Evolutionary conservation across 306 rosid genomes (phyloP).

Genomic region (Mimosa pudica): DNA sequence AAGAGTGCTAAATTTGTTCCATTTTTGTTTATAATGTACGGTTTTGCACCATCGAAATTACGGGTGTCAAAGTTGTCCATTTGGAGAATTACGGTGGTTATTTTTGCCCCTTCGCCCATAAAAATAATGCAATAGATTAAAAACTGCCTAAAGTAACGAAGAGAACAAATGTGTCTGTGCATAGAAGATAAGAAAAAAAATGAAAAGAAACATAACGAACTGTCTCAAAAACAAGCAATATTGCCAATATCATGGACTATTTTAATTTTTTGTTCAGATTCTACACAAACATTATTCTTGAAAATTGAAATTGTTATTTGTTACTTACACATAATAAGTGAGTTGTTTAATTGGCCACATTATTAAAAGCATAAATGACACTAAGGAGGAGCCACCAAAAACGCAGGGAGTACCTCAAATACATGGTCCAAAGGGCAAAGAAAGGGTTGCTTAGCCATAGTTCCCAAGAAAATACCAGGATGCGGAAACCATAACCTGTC

Average conservation of each 20-base stretch:
- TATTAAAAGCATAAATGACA: slow-evolving; percentile 23
- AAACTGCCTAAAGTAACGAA: slow-evolving; percentile 13
- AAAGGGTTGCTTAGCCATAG: slow-evolving; percentile 92
- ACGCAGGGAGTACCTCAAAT: slow-evolving; percentile 72
- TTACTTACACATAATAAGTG: too few relatives aligned
- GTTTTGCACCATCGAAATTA: too few relatives aligned
- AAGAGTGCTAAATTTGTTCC: too few relatives aligned
- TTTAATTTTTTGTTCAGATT: not conserved
- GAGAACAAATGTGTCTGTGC: not conserved
- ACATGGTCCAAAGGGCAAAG: slow-evolving; percentile 93
- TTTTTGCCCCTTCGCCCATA: too few relatives aligned
- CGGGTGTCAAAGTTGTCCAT: too few relatives aligned
- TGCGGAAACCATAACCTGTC: slow-evolving; percentile 95
- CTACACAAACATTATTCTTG: not conserved
- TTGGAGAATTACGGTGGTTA: too few relatives aligned
- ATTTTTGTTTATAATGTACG: too few relatives aligned
- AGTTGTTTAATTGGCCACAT: slow-evolving; percentile 3
- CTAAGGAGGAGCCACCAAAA: slow-evolving; percentile 18
- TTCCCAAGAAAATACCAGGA: slow-evolving; percentile 86
- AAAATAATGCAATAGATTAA: slow-evolving; percentile 27
- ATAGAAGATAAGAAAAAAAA: not conserved
- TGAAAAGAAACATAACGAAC: too few relatives aligned
- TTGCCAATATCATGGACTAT: not conserved
- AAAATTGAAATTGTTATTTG: not conserved
- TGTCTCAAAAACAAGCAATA: not conserved